Evolutionary conservation across 163 green algal genomes (phyloP), one percentile per base, ranked within the genome.

Genomic region (Coccomyxa subellipsoidea): DNA sequence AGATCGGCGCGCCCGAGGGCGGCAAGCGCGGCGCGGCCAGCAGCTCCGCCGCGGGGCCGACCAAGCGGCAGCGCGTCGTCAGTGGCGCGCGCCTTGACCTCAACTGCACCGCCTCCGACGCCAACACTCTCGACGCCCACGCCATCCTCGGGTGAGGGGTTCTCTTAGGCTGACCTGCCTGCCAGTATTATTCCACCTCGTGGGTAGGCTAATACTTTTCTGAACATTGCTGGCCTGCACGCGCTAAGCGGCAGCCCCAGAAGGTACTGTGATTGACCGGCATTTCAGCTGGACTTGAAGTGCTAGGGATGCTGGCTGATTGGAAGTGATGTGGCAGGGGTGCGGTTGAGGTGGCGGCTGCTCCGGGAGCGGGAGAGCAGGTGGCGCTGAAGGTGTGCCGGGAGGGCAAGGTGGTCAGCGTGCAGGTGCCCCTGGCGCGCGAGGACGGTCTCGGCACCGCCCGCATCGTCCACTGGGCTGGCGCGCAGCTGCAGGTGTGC

Each of bases 401-500:
- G 76, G 80, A 83, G 39, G 82, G 85, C 40, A 36, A 54, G 47
- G 85, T 95, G 25, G n/a, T 84, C 78, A 84, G 96, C 21, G 85
- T 95, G 76, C 15, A 77, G 21, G 85, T 96, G 38, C 76, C 70
- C 69, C 85, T 95, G 37, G 91, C 89, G 0, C 23, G 81, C 29
- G 93, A 97, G 85, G 86, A 92, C 59, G 93, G 93, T 35, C 89
- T 96, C 81, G 95, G 94, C 79, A 98, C 95, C 2, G 76, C 81
- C 32, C 88, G 92, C 27, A 39, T 98, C 54, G 81, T 98, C 37
- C 95, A 98, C 81, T 98, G 95, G 94, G 94, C 91, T 72, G 95
- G 95, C 7, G 95, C 94, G 31, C 91, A 97, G 92, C 84, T 98
- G 76, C 95, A 98, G 91, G 88, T 87, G 35, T 31, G 72, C 40